A percentile compares a stretch with the other conserved stretches of the same genome.
phyloP scores from a whole-genome alignment of 805 yeast genomes.

The Kodamaea fukazawae region DNA sequence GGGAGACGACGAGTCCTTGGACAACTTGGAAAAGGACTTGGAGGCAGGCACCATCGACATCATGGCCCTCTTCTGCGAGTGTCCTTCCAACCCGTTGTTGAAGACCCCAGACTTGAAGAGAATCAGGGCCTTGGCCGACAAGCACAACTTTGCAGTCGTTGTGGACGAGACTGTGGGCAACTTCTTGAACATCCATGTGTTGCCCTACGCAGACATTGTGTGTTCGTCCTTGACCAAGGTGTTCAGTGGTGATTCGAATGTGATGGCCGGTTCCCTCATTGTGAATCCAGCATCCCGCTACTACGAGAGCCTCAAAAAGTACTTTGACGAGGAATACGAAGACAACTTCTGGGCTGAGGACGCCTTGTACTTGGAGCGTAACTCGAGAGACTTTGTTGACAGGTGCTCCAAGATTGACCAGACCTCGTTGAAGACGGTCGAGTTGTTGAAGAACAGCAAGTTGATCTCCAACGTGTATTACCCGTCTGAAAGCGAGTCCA shows the following conservation, averaged over 20 bases:
- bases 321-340: slow-evolving; percentile 52
- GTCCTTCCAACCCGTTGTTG: slow-evolving; percentile 92
- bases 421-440: slow-evolving; percentile 54
- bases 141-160: slow-evolving; percentile 72
- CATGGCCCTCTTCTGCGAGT: slow-evolving; percentile 83
- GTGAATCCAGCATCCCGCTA: slow-evolving; percentile 62
- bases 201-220: slow-evolving; percentile 82
- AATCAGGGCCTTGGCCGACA: slow-evolving; percentile 62
- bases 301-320: slow-evolving; percentile 49
- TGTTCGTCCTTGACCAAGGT: slow-evolving; percentile 88
- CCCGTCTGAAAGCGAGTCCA: slow-evolving; percentile 59
- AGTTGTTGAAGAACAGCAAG: slow-evolving; percentile 47
- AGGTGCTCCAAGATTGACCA: slow-evolving; percentile 58
- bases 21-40: slow-evolving; percentile 60
- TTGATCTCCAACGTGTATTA: slow-evolving; percentile 66
- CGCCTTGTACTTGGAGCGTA: slow-evolving; percentile 86
- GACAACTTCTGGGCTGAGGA: slow-evolving; percentile 92
- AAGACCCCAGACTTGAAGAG: slow-evolving; percentile 75
- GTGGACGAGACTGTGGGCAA: slow-evolving; percentile 96
- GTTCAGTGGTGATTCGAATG: slow-evolving; percentile 92
- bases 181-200: slow-evolving; percentile 74
- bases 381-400: slow-evolving; percentile 80
- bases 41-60: slow-evolving; percentile 54
- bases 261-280: slow-evolving; percentile 88
- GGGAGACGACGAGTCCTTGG: slow-evolving; percentile 72